phyloP scores from a whole-genome alignment of 2,329 filamentous ascomycete species.

The Aspergillus ustus region DNA sequence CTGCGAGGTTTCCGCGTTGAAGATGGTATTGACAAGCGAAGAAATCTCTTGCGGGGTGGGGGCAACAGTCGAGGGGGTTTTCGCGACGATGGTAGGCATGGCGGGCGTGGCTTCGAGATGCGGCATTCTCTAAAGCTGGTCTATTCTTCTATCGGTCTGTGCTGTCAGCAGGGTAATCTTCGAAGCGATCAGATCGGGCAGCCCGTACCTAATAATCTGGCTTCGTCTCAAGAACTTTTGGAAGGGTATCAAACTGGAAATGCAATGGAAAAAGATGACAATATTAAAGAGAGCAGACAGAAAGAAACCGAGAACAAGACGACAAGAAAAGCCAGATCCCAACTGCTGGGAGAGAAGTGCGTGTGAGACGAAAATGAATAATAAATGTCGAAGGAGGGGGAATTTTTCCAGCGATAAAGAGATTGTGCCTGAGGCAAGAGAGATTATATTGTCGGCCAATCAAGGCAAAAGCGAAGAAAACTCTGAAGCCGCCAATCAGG shows the following conservation, averaged over 20 bases:
- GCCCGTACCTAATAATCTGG: neutral
- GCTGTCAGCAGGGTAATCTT: neutral
- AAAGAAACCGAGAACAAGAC: slow-evolving; percentile 14
- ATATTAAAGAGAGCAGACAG: slow-evolving; percentile 13
- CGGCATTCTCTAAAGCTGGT: slow-evolving; percentile 47
- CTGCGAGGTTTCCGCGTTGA: slow-evolving; percentile 70
- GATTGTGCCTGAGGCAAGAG: slow-evolving; percentile 28
- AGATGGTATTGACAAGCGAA: slow-evolving; percentile 68
- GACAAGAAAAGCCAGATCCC: slow-evolving; percentile 15
- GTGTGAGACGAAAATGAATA: slow-evolving; percentile 8
- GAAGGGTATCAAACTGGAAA: slow-evolving; percentile 12
- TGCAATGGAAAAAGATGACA: neutral
- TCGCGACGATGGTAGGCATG: slow-evolving; percentile 54
- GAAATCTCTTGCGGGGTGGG: slow-evolving; percentile 70
- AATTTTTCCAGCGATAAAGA: slow-evolving; percentile 17
- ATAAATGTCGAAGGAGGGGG: neutral
- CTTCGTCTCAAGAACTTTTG: slow-evolving; percentile 11
- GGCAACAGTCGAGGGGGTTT: slow-evolving; percentile 52
- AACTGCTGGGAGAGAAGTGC: slow-evolving; percentile 11
- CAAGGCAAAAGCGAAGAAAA: slow-evolving; percentile 6
- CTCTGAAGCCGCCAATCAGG: slow-evolving; percentile 18
- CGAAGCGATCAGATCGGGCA: neutral
- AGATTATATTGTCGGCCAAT: slow-evolving; percentile 11
- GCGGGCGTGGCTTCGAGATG: slow-evolving; percentile 47
- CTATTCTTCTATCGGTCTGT: slow-evolving; percentile 4